Evolutionary conservation across 2,329 filamentous ascomycete genomes (phyloP), one percentile per base, ranked within the genome.

Genomic region (Xenosphaeropsis pyriputrescens): DNA sequence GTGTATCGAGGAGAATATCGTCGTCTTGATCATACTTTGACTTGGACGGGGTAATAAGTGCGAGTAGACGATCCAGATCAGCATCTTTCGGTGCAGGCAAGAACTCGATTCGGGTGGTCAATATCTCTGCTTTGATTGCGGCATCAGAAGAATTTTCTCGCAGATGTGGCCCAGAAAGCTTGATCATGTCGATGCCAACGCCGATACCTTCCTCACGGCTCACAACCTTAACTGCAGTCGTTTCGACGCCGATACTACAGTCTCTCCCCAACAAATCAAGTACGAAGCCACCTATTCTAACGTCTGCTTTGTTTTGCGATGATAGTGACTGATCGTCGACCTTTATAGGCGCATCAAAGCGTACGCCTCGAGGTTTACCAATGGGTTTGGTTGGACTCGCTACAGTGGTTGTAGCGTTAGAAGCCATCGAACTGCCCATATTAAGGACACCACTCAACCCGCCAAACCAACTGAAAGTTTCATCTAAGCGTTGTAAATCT

Each of bases 1-100:
- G 66, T 0, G 85, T 95, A 48, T 96, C 89, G 16, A 98, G 73
- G 67, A 98, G 78, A 42, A 98, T 93, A 50, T 96, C 89, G 48
- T 95, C 85, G 42, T 93, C 83, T 34, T 78, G 75, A 43, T 89
- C 79, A 45, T 78, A 95, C 45, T 88, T 85, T 55, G 91, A 77
- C 45, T 86, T 91, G 0, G 88, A 94, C 0, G 91, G 93, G 6
- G 83, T 93, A 39, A 98, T 83, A 37, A 98, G 68, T 37, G 83
- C 79, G 0, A 98, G 63, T 2, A 98, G 67, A 26, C 79, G 74
- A 50, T 88, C 81, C 0, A 98, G 65, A 55, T 98, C 91, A 14
- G 68, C 64, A 47, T 93, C 79, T 43, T 79, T 79, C 0, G 91
- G 89, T 1, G 70, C 60, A 43, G 70, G 69, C 2, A 85, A 59